A percentile compares a stretch with the other conserved stretches of the same genome.
phyloP scores from a whole-genome alignment of 2,329 filamentous ascomycete species.

The Clonostachys solani region DNA sequence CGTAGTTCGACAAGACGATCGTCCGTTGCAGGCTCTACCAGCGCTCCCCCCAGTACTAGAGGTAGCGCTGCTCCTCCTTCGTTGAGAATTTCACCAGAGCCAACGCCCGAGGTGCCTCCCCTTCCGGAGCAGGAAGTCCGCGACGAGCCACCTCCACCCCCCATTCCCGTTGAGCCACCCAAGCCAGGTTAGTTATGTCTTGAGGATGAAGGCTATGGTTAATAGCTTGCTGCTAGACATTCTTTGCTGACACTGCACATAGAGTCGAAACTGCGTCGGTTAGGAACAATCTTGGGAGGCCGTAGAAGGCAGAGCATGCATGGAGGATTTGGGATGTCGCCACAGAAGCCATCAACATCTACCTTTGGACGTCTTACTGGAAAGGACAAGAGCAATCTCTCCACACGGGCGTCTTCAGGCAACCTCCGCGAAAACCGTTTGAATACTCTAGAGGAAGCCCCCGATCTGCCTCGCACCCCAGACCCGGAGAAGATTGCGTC shows the following conservation, averaged over 20 bases:
- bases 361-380: slow-evolving; percentile 63
- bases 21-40: slow-evolving; percentile 21
- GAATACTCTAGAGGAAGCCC: slow-evolving; percentile 54
- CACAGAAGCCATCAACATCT: slow-evolving; percentile 40
- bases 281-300: slow-evolving; percentile 64
- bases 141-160: neutral
- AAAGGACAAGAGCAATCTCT: slow-evolving; percentile 47
- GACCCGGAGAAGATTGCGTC: slow-evolving; percentile 15
- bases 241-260: slow-evolving; percentile 15
- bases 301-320: slow-evolving; percentile 64
- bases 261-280: slow-evolving; percentile 56
- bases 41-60: slow-evolving; percentile 15
- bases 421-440: slow-evolving; percentile 54
- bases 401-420: slow-evolving; percentile 54
- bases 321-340: slow-evolving; percentile 54
- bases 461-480: slow-evolving; percentile 28
- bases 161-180: slow-evolving; percentile 11
- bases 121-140: neutral
- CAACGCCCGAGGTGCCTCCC: neutral
- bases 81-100: neutral
- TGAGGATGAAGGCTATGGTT: neutral
- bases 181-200: slow-evolving; percentile 25
- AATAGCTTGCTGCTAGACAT: neutral
- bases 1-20: slow-evolving; percentile 36
- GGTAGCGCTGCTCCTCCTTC: slow-evolving; percentile 1